Evolutionary conservation across 1,284 basidiomycete species (phyloP), one percentile per base, ranked within the genome.

Genomic region (Tilletia walkeri): DNA sequence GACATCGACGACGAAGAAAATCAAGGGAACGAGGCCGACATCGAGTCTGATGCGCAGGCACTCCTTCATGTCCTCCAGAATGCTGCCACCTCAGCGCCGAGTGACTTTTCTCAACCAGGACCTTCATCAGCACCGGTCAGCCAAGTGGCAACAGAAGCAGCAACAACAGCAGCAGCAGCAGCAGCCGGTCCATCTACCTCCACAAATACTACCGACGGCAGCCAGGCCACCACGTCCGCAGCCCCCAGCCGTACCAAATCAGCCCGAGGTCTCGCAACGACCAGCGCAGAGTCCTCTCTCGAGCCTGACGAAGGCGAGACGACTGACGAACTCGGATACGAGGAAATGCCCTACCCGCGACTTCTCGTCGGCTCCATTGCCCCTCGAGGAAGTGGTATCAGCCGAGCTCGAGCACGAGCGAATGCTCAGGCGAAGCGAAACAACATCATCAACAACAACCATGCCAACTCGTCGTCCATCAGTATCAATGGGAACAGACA

Each of bases 271-370:
- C 18, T 24, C 48, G 39, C 24, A 24, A 67, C 36, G 4, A 54
- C 49, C 20, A 56, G 50, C 66, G 65, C 65, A 34, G 67, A 68
- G 38, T 56, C 45, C 36, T 61, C 48, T 18, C 34, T 54, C 24
- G 59, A 49, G 24, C 72, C 75, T 10, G 80, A 82, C 54, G 80
- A 81, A n/a, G 82, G 82, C 10, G 82, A 83, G 30, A 83, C 82
- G 10, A 83, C 82, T 3, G 82, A 83, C 67, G 82, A 83, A 69
- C 76, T 83, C 1, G 78, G 78, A 1, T 79, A 82, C 24, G 79
- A 82, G 34, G 82, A 83, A 50, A 83, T 83, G 82, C 81, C 81
- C 0, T 83, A 81, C 30, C 81, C 82, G 0, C 71, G 82, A 30
- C 72, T 83, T 9, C 74, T 83, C 10, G 77, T 83, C 48, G 82